Base-by-base conservation (phyloP, 805 yeast species). In the Maudiozyma pseudohumilis region DNA sequence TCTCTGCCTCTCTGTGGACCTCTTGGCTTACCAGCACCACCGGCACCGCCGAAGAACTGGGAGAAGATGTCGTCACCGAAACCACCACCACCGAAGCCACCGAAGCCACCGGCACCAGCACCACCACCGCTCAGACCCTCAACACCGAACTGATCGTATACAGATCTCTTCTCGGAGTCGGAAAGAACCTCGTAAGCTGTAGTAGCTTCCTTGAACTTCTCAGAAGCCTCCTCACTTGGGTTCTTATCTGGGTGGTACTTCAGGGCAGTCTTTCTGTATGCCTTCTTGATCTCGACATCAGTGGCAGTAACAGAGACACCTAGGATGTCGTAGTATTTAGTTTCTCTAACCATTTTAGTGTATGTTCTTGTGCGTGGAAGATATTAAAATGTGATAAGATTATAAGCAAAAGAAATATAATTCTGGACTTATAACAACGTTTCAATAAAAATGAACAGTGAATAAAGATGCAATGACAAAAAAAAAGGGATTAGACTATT, bases 1-100 rank as follows among this genome's bases (percentile, higher is more conserved):
- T 92, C 96, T 57, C 77, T 77, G 55, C 95, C 94, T 60, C 77
- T 77, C 54, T 77, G 72, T 41, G 97, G 97, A 39, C 95, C 95
- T 52, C 80, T 72, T 41, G 77, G 80, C 42, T 79, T 75, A 30
- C 74, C 76, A 25, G 74, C 74, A 37, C 75, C 78, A 42, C 72
- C 77, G 13, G 49, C 47, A 48, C 88, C 88, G 49, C 92, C 92
- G 60, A 84, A 84, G 74, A 84, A 82, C 61, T 82, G 92, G 12
- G 84, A 74, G 60, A 60, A 60, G 32, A 60, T 49, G 45, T 60
- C 63, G 29, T 60, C 63, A 43, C 60, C 59, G 24, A 47, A 45
- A 36, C 52, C 50, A 16, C 60, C 59, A 36, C 58, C 57, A 36
- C 79, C 80, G 66, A 70, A 70, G 18, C 76, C 80, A 24, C 73